Conservation (phyloP, 2,329 filamentous ascomycete genomes). For the Neobulgaria alba region DNA sequence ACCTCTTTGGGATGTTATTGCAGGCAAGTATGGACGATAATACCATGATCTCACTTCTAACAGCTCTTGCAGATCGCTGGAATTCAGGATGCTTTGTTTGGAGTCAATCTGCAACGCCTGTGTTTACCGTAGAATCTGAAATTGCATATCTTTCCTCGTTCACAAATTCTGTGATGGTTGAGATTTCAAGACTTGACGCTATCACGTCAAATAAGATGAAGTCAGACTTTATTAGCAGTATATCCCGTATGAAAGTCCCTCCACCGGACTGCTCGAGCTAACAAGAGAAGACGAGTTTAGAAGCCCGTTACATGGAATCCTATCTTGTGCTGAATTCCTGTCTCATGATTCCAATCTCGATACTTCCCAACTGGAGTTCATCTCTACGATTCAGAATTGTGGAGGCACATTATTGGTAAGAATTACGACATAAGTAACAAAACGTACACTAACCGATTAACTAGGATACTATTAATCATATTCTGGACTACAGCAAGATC, state of each 20-base stretch:
- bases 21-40: constrained; percentile 9
- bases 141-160: constrained; percentile 21
- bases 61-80: constrained; percentile 16
- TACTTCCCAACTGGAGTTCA: constrained; percentile 36
- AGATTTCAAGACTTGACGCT: constrained; percentile 23
- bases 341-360: constrained; percentile 39
- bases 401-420: constrained; percentile 37
- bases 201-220: constrained; percentile 23
- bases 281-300: constrained; percentile 21
- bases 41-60: neutral
- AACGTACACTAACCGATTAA: neutral
- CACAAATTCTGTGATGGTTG: constrained; percentile 22
- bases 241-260: constrained; percentile 16
- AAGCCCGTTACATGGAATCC: constrained; percentile 36
- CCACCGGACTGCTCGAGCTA: neutral
- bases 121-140: constrained; percentile 22
- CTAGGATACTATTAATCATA: constrained; percentile 42
- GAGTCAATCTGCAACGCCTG: constrained; percentile 17
- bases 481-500: constrained; percentile 47
- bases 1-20: constrained; percentile 25
- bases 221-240: constrained; percentile 24
- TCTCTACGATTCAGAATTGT: constrained; percentile 42
- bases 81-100: constrained; percentile 23
- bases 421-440: neutral
- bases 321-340: constrained; percentile 44